These are phyloP conservation scores for Rhizomucor pusillus DNA, from an alignment of 371 early-diverging fungal genomes.

Conservation along the genomic window DNA sequence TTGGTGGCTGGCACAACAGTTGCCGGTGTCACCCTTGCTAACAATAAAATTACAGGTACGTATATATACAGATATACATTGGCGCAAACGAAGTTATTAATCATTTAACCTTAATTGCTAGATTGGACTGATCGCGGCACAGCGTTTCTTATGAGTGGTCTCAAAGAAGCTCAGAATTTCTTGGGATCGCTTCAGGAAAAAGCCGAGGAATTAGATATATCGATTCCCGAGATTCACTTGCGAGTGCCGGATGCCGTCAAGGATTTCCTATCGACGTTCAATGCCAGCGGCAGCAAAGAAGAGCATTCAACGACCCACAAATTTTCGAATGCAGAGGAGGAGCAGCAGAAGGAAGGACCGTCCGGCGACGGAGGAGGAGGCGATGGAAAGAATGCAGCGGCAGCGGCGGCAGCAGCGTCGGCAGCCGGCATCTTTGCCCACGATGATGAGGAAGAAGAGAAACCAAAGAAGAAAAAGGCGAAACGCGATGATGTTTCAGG, in stretches of 20 bases:
- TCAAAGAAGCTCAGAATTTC: slow-evolving; percentile 19
- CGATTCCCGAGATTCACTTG: slow-evolving; percentile 39
- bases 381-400: slow-evolving; percentile 13
- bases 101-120: slow-evolving; percentile 6
- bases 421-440: slow-evolving; percentile 16
- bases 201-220: slow-evolving; percentile 29
- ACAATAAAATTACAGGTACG: slow-evolving; percentile 43
- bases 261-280: slow-evolving; percentile 19
- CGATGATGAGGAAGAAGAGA: slow-evolving; percentile 17
- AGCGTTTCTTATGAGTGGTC: slow-evolving; percentile 20
- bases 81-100: neutral
- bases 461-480: slow-evolving; percentile 18
- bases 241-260: slow-evolving; percentile 35
- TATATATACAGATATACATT: neutral
- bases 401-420: slow-evolving; percentile 28
- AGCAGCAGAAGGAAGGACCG: slow-evolving; percentile 6
- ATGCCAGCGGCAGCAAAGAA: slow-evolving; percentile 10
- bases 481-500: slow-evolving; percentile 7
- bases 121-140: slow-evolving; percentile 37
- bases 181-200: slow-evolving; percentile 23
- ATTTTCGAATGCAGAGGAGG: slow-evolving; percentile 9
- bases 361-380: slow-evolving; percentile 11
- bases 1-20: slow-evolving; percentile 41
- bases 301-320: slow-evolving; percentile 16
- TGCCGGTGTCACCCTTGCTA: slow-evolving; percentile 39